Evolutionary conservation across 2,329 filamentous ascomycete genomes (phyloP), one percentile per base, ranked within the genome.

Genomic region (Elsinoe fawcettii): DNA sequence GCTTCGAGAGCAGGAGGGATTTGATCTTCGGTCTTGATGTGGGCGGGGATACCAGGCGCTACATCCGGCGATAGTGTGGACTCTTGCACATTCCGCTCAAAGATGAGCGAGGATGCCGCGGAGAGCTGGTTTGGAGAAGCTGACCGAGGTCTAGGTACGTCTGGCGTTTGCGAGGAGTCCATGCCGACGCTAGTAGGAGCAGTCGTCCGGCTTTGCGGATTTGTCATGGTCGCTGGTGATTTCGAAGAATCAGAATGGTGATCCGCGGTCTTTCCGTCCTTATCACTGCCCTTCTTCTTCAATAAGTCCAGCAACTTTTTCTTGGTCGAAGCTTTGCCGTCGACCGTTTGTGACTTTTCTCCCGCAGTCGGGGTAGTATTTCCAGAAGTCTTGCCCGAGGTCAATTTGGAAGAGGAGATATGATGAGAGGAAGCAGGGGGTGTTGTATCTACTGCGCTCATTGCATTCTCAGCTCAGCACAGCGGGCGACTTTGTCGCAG

Each of bases 41-140:
- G 92, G 6, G 88, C 85, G 2, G 92, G 92, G 60, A 96, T 93
- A n/a, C 89, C 88, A 0, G 88, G 85, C 2, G 88, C 92, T 60
- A 80, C 84, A 60, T 90, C 86, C 39, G 80, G 75, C n/a, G 83
- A 73, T 2, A 80, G 66, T 27, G 81, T 76, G 66, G 82, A 82
- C 66, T 96, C 91, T 71, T 96, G 92, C 22, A 97, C 92, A 70
- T 91, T 89, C 66, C 92, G 87, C 75, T 97, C 92, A 69, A 97
- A 97, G 66, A 97, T 96, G 65, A 81, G 76, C 49, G 80, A 82
- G 18, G 80, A 82, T 0, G 90, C 88, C 12, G 91, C 89, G 18
- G 90, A 95, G 55, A 86, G 82, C 44, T 91, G 73, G 51, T 87
- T 80, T 3, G 90, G 86, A 7, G 90, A 92, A 80, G 11, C 47